Evolutionary conservation across 495 filamentous ascomycete species (phyloP).

Genomic region (Podospora pseudoanserina): DNA sequence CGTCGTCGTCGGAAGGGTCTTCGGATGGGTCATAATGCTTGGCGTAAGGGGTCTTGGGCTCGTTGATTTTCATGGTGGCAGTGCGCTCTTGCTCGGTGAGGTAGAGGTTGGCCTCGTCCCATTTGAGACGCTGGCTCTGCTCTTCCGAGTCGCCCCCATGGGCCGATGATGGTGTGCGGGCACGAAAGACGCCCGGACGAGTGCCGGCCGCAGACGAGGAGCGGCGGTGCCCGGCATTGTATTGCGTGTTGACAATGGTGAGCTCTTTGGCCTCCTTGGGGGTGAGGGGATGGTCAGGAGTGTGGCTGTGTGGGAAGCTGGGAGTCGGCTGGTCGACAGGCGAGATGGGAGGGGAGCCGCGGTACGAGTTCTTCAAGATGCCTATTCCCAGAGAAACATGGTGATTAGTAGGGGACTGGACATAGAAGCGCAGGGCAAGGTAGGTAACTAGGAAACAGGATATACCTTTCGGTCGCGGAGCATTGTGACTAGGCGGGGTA

Average conservation of each 20-base stretch:
- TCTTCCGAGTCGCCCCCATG: slow-evolving; percentile 46
- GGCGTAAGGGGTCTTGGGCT: slow-evolving; percentile 96
- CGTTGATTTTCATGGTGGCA: slow-evolving; percentile 96
- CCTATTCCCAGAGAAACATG: slow-evolving; percentile 48
- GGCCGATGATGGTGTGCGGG: slow-evolving; percentile 35
- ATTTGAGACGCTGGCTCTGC: slow-evolving; percentile 74
- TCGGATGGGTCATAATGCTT: slow-evolving; percentile 84
- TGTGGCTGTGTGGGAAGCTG: slow-evolving; percentile 30
- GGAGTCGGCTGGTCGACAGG: slow-evolving; percentile 39
- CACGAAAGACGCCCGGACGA: slow-evolving; percentile 57
- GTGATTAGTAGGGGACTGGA: neutral
- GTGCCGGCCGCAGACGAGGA: slow-evolving; percentile 64
- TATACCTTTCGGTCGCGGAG: slow-evolving; percentile 75
- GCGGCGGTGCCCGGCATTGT: slow-evolving; percentile 87
- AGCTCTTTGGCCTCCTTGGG: slow-evolving; percentile 73
- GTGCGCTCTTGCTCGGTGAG: slow-evolving; percentile 92
- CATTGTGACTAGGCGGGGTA: slow-evolving; percentile 40
- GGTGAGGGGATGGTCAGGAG: slow-evolving; percentile 33
- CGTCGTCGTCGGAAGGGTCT: slow-evolving; percentile 75
- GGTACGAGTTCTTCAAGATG: slow-evolving; percentile 89
- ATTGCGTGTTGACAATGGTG: slow-evolving; percentile 86
- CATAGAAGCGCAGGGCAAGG: neutral
- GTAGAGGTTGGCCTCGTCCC: slow-evolving; percentile 97
- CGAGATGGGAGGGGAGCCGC: slow-evolving; percentile 52
- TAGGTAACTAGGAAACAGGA: slow-evolving; percentile 7